Evolutionary conservation across 495 filamentous ascomycete genomes (phyloP).

Genomic region (Penicillium desertorum): DNA sequence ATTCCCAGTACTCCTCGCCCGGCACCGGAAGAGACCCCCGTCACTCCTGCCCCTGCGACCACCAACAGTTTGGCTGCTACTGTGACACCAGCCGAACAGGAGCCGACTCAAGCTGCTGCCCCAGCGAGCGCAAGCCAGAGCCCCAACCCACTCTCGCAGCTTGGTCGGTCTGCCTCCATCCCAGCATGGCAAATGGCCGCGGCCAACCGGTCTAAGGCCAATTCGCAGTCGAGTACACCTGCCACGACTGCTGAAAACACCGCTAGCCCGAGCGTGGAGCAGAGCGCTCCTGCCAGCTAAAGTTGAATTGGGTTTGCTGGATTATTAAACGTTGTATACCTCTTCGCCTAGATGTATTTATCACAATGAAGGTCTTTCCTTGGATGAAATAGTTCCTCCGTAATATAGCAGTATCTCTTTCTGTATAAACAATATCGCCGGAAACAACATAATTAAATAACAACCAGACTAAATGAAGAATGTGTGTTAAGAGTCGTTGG

Average conservation of each 20-base stretch:
- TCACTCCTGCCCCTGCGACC: conserved; percentile 27
- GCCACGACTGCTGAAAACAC: conserved; percentile 22
- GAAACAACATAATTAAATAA: not conserved
- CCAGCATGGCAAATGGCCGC: conserved; percentile 88
- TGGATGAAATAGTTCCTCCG: not conserved
- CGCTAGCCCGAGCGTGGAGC: conserved; percentile 26
- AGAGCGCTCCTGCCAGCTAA: conserved; percentile 37
- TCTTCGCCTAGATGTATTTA: conserved; percentile 32
- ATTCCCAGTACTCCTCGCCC: conserved; percentile 30
- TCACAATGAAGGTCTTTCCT: conserved; percentile 18
- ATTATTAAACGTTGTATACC: conserved; percentile 21
- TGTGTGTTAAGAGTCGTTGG: not conserved
- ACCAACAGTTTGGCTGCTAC: conserved; percentile 31
- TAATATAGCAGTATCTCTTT: not conserved
- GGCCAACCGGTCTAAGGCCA: conserved; percentile 56
- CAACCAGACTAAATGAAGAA: not conserved
- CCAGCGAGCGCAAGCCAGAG: conserved; percentile 38
- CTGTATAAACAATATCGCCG: not conserved
- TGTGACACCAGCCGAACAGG: conserved; percentile 33
- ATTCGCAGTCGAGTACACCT: conserved; percentile 33
- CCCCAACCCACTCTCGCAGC: conserved; percentile 42
- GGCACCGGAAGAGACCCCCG: conserved; percentile 21
- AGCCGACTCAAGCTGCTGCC: conserved; percentile 36
- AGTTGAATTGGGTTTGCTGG: conserved; percentile 2
- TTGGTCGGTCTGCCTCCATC: conserved; percentile 66